Conservation (phyloP, 179 eudicot genomes). For the Drosera spatulata region DNA sequence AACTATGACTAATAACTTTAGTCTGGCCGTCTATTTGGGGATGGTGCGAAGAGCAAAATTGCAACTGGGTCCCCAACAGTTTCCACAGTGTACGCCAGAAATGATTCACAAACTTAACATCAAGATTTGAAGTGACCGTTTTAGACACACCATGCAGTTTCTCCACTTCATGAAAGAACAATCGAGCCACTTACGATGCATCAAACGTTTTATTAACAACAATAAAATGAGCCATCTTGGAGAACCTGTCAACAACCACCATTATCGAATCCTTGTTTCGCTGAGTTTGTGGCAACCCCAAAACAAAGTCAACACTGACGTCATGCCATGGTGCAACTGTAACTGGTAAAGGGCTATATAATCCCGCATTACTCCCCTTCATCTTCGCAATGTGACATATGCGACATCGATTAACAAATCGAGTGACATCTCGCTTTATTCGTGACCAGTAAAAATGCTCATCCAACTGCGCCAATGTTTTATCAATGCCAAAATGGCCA, state of each 20-base stretch:
- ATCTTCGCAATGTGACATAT: no score
- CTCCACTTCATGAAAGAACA: background rate
- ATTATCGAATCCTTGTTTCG: background rate
- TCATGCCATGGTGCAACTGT: background rate
- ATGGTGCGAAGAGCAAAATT: background rate
- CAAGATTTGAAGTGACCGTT: background rate
- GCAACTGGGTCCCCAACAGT: background rate
- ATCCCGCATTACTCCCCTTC: background rate
- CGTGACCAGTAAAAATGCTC: no score
- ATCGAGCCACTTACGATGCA: background rate
- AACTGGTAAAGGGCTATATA: conserved; percentile 2
- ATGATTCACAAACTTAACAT: background rate
- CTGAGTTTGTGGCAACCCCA: background rate
- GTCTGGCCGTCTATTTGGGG: background rate
- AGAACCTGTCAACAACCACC: background rate
- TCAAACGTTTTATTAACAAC: background rate
- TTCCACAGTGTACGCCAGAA: background rate
- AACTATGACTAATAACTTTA: background rate
- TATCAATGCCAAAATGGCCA: background rate
- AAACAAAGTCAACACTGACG: background rate
- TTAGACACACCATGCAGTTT: background rate
- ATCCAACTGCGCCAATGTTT: background rate
- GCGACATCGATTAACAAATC: conserved; percentile 1
- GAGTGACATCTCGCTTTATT: background rate
- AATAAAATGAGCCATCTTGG: background rate